Evolutionary conservation across 139 green algal genomes (phyloP), one percentile per base, ranked within the genome.

Genomic region (Tetratostichococcus sp.): DNA sequence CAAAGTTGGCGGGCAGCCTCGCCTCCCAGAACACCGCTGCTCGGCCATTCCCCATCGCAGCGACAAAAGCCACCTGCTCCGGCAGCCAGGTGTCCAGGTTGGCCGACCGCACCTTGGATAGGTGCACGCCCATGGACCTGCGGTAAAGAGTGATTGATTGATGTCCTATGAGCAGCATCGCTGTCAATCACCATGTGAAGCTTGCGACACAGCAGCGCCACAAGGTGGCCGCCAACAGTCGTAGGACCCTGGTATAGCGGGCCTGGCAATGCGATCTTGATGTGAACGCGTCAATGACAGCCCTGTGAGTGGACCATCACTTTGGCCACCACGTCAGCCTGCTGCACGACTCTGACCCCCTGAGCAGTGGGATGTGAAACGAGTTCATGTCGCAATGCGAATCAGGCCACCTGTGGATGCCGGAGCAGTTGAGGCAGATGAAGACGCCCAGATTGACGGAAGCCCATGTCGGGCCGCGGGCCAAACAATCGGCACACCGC

Each of bases 71-170:
- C n/a, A 97, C 89, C 75, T 97, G 93, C 68, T 92, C 87, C 23
- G 93, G 93, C 30, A 97, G 86, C 93, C 93, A 97, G 23, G 93
- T 97, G 84, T 97, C 93, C 75, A 97, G 73, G 22, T 69, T 77
- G 30, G 80, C 79, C 17, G 75, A 79, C 3, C 70, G 62, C 23
- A 96, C 92, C 76, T 97, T 92, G 59, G 85, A 93, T 69, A 93
- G 89, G 85, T 97, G 93, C 35, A 95, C 91, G 21, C 93, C 93
- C 32, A 97, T 79, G 28, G 87, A 93, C 50, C 65, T 75, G 57
- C 93, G 85, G 73, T 97, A 93, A 32, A 97, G 86, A 30, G 93
- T 89, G 83, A 76, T 50, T 58, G n/a, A 39, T n/a, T n/a, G n/a
- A n/a, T n/a, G n/a, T n/a, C n/a, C n/a, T n/a, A n/a, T n/a, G n/a